Base-by-base conservation (phyloP, 495 filamentous ascomycete genomes). In the Staphylotrichum tortipilum region DNA sequence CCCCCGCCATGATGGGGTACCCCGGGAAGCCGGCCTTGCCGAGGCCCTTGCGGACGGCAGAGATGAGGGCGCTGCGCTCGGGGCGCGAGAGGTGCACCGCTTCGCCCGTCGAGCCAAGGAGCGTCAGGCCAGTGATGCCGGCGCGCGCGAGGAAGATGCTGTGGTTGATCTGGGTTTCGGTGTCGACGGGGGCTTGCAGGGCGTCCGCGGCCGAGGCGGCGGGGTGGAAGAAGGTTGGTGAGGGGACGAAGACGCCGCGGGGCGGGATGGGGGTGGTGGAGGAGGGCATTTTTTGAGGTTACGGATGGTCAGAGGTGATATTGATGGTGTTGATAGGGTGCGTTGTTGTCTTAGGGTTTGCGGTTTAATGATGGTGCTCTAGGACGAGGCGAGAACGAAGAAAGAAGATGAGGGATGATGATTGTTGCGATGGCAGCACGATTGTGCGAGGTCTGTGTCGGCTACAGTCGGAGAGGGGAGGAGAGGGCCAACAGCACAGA, bases 81-180 rank as follows among this genome's bases (percentile, higher is more conserved):
- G 61, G 37, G n/a, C 71, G 69, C 0, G 79, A 71, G 6, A 86
- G 66, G 60, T 85, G 81, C 6, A 86, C 71, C 0, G 82, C 83
- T 59, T 88, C 84, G 46, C 84, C 84, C 0, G 81, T 86, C 31
- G 71, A 78, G 7, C 84, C 84, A 15, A 88, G 73, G 8, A 86
- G 67, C 2, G 85, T 80, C 15, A 86, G 68, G 10, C 83, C 83
- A 15, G 64, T 72, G 62, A 86, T 78, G 33, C 83, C 83, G 10
- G 70, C 65, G 14, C 64, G 60, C 10, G 83, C 83, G 36, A 88
- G 80, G 61, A 81, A 79, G 5, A 85, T 44, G 44, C 73, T 75
- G 71, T 86, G 82, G 9, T 60, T 58, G 29, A 71, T 59, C 58
- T 86, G 83, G 1, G 79, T 68, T 12, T 69, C 58, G 37, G 81